Evolutionary conservation across 495 filamentous ascomycete genomes (phyloP).

Genomic region (Tuber brumale): DNA sequence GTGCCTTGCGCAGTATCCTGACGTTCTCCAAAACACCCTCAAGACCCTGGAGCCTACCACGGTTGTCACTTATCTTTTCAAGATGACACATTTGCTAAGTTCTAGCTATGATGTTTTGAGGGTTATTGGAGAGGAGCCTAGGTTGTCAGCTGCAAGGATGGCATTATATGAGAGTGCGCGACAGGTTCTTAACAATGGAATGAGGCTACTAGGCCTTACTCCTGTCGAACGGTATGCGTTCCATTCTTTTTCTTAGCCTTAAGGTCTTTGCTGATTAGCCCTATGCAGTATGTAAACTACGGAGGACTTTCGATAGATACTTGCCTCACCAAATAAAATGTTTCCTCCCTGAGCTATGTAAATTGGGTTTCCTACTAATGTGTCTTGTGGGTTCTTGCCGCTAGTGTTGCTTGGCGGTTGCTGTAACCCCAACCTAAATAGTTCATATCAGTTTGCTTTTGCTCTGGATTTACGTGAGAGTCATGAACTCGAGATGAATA

Average conservation of each 20-base stretch:
- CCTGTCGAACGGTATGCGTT: conserved; percentile 56
- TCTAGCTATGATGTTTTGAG: conserved; percentile 75
- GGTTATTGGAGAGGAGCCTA: conserved; percentile 66
- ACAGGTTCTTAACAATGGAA: conserved; percentile 74
- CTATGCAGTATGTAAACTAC: not conserved
- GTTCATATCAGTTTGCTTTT: not conserved
- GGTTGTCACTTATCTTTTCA: conserved; percentile 75
- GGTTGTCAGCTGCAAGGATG: conserved; percentile 68
- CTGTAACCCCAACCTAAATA: not conserved
- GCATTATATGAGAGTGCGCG: conserved; percentile 74
- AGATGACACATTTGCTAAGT: conserved; percentile 78
- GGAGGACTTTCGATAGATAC: not conserved
- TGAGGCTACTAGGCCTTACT: conserved; percentile 71
- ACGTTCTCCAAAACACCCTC: conserved; percentile 57
- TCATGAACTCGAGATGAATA: not conserved
- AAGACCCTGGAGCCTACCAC: conserved; percentile 61
- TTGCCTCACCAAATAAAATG: not conserved
- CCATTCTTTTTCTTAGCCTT: not conserved
- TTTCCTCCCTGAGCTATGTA: not conserved
- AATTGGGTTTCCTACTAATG: not conserved
- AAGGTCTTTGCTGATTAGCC: not conserved
- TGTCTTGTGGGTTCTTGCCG: not conserved
- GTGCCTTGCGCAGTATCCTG: conserved; percentile 58
- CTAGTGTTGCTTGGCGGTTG: not conserved
- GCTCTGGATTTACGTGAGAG: not conserved